Base-by-base conservation (phyloP, 768 basidiomycete species). In the Coprinopsis sp. region DNA sequence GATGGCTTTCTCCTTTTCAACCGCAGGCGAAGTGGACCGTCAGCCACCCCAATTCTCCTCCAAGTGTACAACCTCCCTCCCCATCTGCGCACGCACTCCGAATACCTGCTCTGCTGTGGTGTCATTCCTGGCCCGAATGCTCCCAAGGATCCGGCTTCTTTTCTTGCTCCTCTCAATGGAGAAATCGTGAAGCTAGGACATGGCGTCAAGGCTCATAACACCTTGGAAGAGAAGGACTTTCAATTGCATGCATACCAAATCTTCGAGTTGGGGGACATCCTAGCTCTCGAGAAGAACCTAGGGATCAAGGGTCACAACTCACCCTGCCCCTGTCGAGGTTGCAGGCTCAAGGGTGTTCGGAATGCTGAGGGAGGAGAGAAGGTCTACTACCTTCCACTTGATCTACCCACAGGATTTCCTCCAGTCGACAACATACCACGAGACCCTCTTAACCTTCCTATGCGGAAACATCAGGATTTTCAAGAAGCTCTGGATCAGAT, bases 31-130 rank as follows among this genome's bases (percentile, higher is more conserved):
- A 54, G 59, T 0, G 56, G 57, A 3, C 46, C 54, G 2, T 68
- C 69, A 0, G 61, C 62, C 4, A 76, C 69, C 57, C 76, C 73
- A 0, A 51, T 78, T 6, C 49, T 78, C n/a, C 13, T 70, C 0
- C 58, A 67, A 44, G 72, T 71, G 51, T 69, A 65, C 54, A 76
- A 76, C 41, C 55, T 77, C 0, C 65, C 65, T 2, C 74, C 73
- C 0, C 55, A 68, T 13, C 47, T 66, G 6, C 62, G 60, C 3
- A 63, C 58, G 22, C 66, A 65, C 19, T 41, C 65, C 11, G 33
- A 54, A 1, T 46, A 66, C n/a, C 48, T 72, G 11, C 29, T 74
- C 1, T 64, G 62, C 34, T 38, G 74, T 14, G 66, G 70, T 2
- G 54, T 73, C 25, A 69, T 77, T 28, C 73, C 70, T 2, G 70